Conservation (phyloP, 306 rosid species). For the Hippophae gyantsensis region DNA sequence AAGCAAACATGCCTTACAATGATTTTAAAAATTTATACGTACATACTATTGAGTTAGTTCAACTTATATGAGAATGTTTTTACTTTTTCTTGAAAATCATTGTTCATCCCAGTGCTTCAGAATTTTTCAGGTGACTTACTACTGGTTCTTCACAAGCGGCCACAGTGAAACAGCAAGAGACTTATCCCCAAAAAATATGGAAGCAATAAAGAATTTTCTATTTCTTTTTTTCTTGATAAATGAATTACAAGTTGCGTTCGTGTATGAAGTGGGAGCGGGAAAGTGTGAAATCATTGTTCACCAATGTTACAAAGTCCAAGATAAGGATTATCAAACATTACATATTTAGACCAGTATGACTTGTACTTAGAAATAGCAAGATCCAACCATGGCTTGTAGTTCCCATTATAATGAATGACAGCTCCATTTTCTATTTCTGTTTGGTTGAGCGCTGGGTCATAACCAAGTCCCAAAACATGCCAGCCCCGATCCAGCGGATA, state of each 20-base stretch:
- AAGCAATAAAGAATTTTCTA: not conserved
- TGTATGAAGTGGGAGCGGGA: not conserved
- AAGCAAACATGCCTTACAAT: too few species aligned
- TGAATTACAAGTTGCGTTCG: not conserved
- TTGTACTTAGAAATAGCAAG: slow-evolving; percentile 89
- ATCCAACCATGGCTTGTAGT: slow-evolving; percentile 95
- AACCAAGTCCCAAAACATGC: slow-evolving; percentile 96
- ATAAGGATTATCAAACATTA: slow-evolving; percentile 67
- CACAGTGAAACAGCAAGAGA: too few species aligned
- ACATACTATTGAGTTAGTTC: too few species aligned
- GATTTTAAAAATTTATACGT: too few species aligned
- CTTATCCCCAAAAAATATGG: not conserved
- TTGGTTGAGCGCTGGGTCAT: slow-evolving; percentile 81
- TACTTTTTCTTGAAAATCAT: too few species aligned
- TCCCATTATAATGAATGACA: slow-evolving; percentile 92
- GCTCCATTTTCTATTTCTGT: slow-evolving; percentile 79
- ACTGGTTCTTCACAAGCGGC: too few species aligned
- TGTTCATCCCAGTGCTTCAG: too few species aligned
- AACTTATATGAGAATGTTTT: too few species aligned
- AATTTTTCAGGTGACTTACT: too few species aligned
- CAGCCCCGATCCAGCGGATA: slow-evolving; percentile 72
- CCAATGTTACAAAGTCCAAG: slow-evolving; percentile 53
- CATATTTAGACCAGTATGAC: slow-evolving; percentile 80
- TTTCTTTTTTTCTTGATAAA: not conserved
- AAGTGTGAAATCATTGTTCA: slow-evolving; percentile 15